Evolutionary conservation across 1,139 yeast species (phyloP), one percentile per base, ranked within the genome.

Genomic region (Suhomyces wounanorum): DNA sequence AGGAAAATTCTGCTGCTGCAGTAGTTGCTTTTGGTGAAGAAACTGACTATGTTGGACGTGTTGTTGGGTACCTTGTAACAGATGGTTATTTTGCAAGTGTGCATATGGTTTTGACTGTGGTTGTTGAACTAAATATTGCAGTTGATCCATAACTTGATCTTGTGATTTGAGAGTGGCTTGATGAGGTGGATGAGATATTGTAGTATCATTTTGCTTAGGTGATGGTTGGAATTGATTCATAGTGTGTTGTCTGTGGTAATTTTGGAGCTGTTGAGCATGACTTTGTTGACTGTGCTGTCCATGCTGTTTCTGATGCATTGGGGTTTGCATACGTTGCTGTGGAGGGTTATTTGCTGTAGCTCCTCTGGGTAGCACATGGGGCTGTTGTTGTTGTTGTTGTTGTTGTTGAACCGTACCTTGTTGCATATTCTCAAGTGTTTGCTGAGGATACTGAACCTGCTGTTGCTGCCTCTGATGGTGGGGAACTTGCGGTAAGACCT

Each of bases 61-160:
- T 8, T 10, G 10, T 33, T 33, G 37, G 18, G 18, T 6, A 14
- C 21, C 11, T 33, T 33, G 37, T 17, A 33, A 14, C 2, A 3
- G 33, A 2, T 39, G 42, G 17, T n/a, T 21, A 7, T 50, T 60
- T 18, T 53, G 55, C 18, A 35, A 54, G 21, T 52, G 53, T 4
- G 10, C 6, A 25, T 25, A 37, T 26, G 47, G 57, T 31, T 45
- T 55, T 28, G 56, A 64, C 28, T 44, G 53, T 30, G 43, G 48
- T 14, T 43, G 47, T 30, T 51, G 51, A 9, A 45, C 54, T 44
- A 36, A 33, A 25, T 52, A 56, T 14, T 55, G 62, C 41, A 50
- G 58, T 30, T 54, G 65, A 21, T 55, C 63, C n/a, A 53, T 50
- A 28, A 46, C 56, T 18, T 53, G 56, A 4, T 47, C 48, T 26